Conservation (phyloP, 805 yeast species). For the Candida nitratophila region DNA sequence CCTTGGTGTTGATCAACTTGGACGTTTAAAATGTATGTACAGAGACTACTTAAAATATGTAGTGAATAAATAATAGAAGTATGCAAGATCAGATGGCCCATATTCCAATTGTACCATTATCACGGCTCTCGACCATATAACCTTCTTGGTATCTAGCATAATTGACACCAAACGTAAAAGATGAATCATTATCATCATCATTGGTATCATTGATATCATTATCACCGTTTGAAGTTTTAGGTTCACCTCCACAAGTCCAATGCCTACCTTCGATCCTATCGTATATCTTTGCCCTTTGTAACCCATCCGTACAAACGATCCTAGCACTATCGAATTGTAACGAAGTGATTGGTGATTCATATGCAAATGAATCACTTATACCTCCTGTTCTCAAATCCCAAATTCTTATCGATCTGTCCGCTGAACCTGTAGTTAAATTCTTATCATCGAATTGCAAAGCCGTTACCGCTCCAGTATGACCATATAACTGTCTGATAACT, state of each 20-base stretch:
- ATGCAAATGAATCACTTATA: conserved; percentile 53
- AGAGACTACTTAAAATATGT: no score
- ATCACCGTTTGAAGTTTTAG: conserved; percentile 4
- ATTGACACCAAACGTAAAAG: conserved; percentile 21
- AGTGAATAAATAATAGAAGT: no score
- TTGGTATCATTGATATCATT: not conserved
- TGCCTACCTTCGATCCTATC: conserved; percentile 50
- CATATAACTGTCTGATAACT: conserved; percentile 51
- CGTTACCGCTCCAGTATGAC: conserved; percentile 67
- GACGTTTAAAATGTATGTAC: not conserved
- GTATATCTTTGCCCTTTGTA: conserved; percentile 45
- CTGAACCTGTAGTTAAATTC: conserved; percentile 55
- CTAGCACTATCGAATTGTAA: conserved; percentile 53
- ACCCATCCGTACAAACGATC: conserved; percentile 45
- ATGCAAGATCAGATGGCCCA: conserved; percentile 63
- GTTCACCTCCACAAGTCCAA: conserved; percentile 43
- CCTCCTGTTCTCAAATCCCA: conserved; percentile 74
- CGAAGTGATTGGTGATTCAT: conserved; percentile 46
- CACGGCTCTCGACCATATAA: conserved; percentile 58
- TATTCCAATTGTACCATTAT: conserved; percentile 51
- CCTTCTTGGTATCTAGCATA: conserved; percentile 51
- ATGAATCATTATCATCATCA: conserved; percentile 11
- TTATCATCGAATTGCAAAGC: conserved; percentile 63
- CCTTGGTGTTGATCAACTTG: no score
- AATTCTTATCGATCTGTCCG: conserved; percentile 54